Conservation (phyloP, 768 basidiomycete species). For the Mycena olivaceomarginata region DNA sequence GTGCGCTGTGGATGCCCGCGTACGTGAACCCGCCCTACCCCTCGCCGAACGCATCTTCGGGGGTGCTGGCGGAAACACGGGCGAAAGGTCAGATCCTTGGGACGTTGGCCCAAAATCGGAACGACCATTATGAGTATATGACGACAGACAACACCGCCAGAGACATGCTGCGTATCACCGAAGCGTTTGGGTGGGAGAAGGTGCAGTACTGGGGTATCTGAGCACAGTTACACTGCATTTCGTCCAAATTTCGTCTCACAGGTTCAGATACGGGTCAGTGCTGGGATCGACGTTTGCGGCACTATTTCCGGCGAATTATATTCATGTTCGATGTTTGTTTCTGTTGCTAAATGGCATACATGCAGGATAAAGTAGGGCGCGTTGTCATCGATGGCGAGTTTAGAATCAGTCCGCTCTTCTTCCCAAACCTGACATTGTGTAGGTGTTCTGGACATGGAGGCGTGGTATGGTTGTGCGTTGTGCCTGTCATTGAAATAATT, state of each 20-base stretch:
- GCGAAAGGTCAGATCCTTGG: constrained; percentile 3
- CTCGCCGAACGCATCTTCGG: constrained; percentile 17
- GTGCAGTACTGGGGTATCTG: constrained; percentile 2
- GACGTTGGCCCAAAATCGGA: not conserved
- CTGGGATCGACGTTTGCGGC: too few relatives aligned
- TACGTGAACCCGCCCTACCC: not conserved
- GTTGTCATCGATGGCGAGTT: too few relatives aligned
- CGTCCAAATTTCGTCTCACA: too few relatives aligned
- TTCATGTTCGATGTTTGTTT: too few relatives aligned
- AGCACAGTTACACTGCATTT: not conserved
- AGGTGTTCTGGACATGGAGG: constrained; percentile 21
- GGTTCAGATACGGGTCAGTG: too few relatives aligned
- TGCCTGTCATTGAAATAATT: too few relatives aligned
- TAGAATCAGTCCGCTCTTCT: too few relatives aligned
- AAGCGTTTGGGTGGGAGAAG: not conserved
- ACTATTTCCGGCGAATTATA: too few relatives aligned
- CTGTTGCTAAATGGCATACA: too few relatives aligned
- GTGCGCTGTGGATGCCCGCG: constrained; percentile 4
- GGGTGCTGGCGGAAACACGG: not conserved
- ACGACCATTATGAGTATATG: not conserved
- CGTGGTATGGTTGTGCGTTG: not conserved
- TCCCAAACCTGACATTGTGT: too few relatives aligned
- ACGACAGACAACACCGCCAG: not conserved
- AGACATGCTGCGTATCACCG: not conserved
- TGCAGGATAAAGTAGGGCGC: too few relatives aligned